A percentile compares a stretch with the other conserved stretches of the same genome.
Conservation (phyloP, 176 grass and related monocot species). For the Eragrostis curvula region DNA sequence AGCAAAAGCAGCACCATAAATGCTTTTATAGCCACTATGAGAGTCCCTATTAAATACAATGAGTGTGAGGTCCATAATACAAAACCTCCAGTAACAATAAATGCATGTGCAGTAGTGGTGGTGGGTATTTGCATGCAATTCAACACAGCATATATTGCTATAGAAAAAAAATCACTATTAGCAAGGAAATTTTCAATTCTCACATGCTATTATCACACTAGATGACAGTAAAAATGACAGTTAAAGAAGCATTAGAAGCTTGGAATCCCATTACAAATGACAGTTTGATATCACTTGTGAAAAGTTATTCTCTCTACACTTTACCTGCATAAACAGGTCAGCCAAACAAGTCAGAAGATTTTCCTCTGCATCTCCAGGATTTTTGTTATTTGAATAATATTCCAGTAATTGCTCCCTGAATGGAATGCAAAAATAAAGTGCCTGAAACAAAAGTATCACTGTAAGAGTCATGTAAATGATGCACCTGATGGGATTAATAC, state of each 20-base stretch:
- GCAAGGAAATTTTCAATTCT: neutral
- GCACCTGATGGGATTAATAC: neutral
- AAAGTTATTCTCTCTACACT: neutral
- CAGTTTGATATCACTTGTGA: neutral
- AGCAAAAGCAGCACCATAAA: slow-evolving; percentile 34
- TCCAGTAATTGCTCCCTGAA: slow-evolving; percentile 90
- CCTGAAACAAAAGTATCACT: slow-evolving; percentile 66
- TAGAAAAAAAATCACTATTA: slow-evolving; percentile 23
- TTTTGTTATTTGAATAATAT: slow-evolving; percentile 80
- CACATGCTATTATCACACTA: neutral
- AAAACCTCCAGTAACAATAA: neutral
- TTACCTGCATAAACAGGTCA: slow-evolving; percentile 98
- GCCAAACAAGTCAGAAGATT: slow-evolving; percentile 95
- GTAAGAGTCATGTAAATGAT: slow-evolving; percentile 35
- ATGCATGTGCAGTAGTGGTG: neutral
- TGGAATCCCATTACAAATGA: slow-evolving; percentile 6
- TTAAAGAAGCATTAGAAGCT: neutral
- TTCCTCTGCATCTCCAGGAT: slow-evolving; percentile 74
- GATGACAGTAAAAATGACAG: slow-evolving; percentile 5
- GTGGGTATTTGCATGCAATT: neutral
- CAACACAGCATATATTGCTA: neutral
- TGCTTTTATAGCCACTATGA: neutral
- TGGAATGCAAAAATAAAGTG: slow-evolving; percentile 92
- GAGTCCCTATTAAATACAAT: neutral
- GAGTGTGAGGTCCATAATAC: slow-evolving; percentile 23